Percentiles rank a stretch among this genome's conserved stretches.
Conservation (phyloP, 345 rosid genomes). For the Eutrema japonicum region DNA sequence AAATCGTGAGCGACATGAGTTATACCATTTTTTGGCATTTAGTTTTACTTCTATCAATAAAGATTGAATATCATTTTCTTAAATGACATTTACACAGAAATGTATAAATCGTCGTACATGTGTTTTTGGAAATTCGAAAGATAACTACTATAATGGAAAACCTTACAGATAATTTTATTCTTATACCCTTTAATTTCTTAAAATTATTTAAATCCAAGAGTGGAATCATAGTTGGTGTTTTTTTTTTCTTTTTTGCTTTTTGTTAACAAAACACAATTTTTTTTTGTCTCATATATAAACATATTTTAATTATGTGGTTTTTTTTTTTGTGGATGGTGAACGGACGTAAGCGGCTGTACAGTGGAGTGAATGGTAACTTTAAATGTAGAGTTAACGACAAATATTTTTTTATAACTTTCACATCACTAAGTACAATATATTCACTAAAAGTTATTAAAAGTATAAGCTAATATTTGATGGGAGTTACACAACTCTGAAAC, state of each 20-base stretch:
- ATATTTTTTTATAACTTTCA: too few species aligned
- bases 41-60: slow-evolving; percentile 26
- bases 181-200: background rate
- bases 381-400: too few species aligned
- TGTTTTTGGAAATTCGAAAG: slow-evolving; percentile 15
- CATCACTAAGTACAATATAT: too few species aligned
- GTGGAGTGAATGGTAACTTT: background rate
- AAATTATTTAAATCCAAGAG: background rate
- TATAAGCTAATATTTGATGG: too few species aligned
- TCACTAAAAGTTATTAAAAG: too few species aligned
- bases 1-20: slow-evolving; percentile 18
- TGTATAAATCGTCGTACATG: slow-evolving; percentile 18
- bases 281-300: background rate
- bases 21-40: slow-evolving; percentile 35
- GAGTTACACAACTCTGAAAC: too few species aligned
- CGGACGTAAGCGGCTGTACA: background rate
- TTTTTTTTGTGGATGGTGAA: background rate
- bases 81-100: slow-evolving; percentile 12
- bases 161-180: background rate
- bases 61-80: slow-evolving; percentile 33
- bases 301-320: background rate
- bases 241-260: background rate
- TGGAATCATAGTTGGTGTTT: background rate
- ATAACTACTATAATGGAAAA: slow-evolving; percentile 9
- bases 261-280: background rate